Percentiles rank a stretch among this genome's conserved stretches.
phyloP scores from a whole-genome alignment of 2,329 filamentous ascomycete genomes.

The Pseudogymnoascus sp. region DNA sequence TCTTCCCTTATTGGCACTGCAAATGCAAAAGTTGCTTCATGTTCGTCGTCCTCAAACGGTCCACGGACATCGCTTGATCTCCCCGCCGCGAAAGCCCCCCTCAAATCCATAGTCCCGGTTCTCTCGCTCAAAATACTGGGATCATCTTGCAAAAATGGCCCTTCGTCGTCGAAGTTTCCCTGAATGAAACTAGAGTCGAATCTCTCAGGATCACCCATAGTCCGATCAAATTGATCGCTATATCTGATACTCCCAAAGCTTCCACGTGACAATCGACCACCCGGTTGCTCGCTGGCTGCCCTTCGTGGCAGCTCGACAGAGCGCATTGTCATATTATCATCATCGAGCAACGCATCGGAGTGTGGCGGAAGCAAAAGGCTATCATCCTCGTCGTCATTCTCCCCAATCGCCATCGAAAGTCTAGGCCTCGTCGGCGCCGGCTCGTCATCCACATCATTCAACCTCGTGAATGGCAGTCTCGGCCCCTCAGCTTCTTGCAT shows the following conservation, averaged over 20 bases:
- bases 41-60: slow-evolving; percentile 23
- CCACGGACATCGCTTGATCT: slow-evolving; percentile 24
- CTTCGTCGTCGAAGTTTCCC: slow-evolving; percentile 18
- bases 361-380: slow-evolving; percentile 43
- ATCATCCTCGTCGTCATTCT: slow-evolving; percentile 36
- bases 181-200: slow-evolving; percentile 24
- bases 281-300: slow-evolving; percentile 38
- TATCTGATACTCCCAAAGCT: slow-evolving; percentile 43
- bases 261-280: slow-evolving; percentile 36
- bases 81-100: slow-evolving; percentile 16
- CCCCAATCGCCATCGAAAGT: slow-evolving; percentile 45
- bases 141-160: slow-evolving; percentile 7
- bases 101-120: slow-evolving; percentile 16
- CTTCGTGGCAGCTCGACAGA: slow-evolving; percentile 53
- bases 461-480: slow-evolving; percentile 15
- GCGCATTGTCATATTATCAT: slow-evolving; percentile 49
- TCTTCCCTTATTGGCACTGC: slow-evolving; percentile 23
- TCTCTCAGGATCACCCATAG: slow-evolving; percentile 20
- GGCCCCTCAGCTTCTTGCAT: slow-evolving; percentile 12
- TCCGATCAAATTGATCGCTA: slow-evolving; percentile 41
- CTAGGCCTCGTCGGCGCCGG: slow-evolving; percentile 41
- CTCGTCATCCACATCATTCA: slow-evolving; percentile 33
- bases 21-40: slow-evolving; percentile 26
- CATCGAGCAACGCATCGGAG: slow-evolving; percentile 45
- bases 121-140: slow-evolving; percentile 2